Base-by-base conservation (phyloP, 2,329 filamentous ascomycete genomes). In the Fusarium sublunatum region DNA sequence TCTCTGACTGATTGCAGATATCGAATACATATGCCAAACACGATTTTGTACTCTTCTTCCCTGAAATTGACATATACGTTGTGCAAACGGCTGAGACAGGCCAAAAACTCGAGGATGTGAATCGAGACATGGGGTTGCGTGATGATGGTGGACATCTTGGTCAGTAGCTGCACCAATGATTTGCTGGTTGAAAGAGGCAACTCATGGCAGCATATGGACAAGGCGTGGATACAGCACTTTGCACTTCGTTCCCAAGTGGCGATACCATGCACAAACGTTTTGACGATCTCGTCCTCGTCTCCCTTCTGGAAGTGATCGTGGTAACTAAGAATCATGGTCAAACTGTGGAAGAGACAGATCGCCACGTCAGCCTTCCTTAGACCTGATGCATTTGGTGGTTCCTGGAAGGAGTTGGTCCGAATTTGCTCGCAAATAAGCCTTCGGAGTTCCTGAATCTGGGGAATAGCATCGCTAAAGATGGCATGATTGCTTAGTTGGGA, bases 91-190 rank as follows among this genome's bases (percentile, higher is more conserved):
- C 93, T 93, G 26, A 99, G 83, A 45, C 92, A 90, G 9, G 92
- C 91, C n/a, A 99, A 81, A 71, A 99, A 98, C 72, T 99, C 95
- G 45, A 99, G 82, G 59, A 99, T 96, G 72, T 99, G 95, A 60
- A 97, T 90, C 9, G 94, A 93, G 32, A 97, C 90, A 53, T 93
- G 88, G 7, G 92, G 89, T 70, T 97, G 93, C 1, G 95, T 98
- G 71, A 99, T 96, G 71, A 97, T 96, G 69, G 93, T 92, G 1
- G 93, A 90, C 91, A 99, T 96, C 73, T 92, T 94, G 70, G 93
- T 91, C 52, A 99, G 82, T 66, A 98, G 92, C 41, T 88, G 90
- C 41, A 94, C 91, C 58, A 98, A 82, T 19, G 88, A 90, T 73
- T 94, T 96, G 72, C 90, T 92, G 47, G 93, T 91, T 11, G 94